Base-by-base conservation (phyloP, 1,284 basidiomycete genomes). In the Trichosporon faecale region DNA sequence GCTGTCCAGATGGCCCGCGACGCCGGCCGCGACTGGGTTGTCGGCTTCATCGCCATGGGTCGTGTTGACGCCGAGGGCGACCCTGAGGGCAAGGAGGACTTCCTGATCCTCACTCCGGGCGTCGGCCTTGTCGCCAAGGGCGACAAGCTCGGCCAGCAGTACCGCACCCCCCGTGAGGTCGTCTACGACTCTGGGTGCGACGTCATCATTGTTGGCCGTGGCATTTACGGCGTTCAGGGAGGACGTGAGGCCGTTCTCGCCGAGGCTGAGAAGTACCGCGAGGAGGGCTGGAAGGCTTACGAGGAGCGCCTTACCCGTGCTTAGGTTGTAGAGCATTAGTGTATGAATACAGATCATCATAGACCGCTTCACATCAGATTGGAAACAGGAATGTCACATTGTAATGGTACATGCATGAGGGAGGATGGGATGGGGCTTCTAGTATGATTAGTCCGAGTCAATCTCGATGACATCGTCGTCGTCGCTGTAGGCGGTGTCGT, bases 151-250 rank as follows among this genome's bases (percentile, higher is more conserved):
- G 97, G 96, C 16, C 97, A 99, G 84, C 95, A 98, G 83, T 99
- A 99, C 84, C 87, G 95, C 68, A 96, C 95, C 2, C 97, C 97
- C 0, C 85, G 88, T 40, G 87, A 96, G 81, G 96, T 97, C 25
- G 86, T 99, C 18, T 82, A 88, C 44, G 89, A 92, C 65, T 89
- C 88, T 60, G 95, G 94, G n/a, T 94, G 93, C 81, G 97, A 99
- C 85, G 88, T 99, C 31, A 99, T 99, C 79, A 99, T 99, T 74
- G 97, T 99, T 46, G 97, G 97, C 16, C 86, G 97, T 69, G 97
- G 96, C 0, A 91, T 99, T 66, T 97, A 98, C 82, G 94, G 93
- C 18, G 75, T 81, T 35, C 85, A 87, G 55, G 86, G 88, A 8
- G 85, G 88, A 23, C 87, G 90, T 57, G 85, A 87, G 33, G 85